A percentile compares a stretch with the other conserved stretches of the same genome.
Conservation (phyloP, 2,329 filamentous ascomycete genomes). For the Paecilomyces formosus region DNA sequence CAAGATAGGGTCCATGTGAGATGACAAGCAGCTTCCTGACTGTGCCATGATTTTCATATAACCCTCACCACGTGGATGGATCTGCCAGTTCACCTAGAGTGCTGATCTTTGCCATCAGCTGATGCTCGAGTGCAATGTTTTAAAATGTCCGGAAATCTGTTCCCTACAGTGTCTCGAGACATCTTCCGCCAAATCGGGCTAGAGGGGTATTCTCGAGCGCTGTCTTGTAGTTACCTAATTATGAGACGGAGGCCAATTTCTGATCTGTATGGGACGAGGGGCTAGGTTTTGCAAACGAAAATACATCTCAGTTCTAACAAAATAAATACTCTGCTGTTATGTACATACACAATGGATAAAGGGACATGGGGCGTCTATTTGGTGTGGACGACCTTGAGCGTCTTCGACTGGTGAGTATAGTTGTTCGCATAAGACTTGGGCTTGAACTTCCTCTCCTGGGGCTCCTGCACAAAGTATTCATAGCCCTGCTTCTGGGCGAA, state of each 20-base stretch:
- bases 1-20: not conserved
- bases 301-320: not conserved
- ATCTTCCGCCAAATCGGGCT: not conserved
- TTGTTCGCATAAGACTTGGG: slow-evolving; percentile 97
- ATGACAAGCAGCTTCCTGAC: not conserved
- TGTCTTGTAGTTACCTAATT: not conserved
- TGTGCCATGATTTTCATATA: not conserved
- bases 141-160: not conserved
- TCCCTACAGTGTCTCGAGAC: not conserved
- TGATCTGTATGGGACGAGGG: not conserved
- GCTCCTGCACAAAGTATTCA: slow-evolving; percentile 97
- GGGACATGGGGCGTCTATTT: slow-evolving; percentile 50
- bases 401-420: slow-evolving; percentile 76
- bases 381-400: slow-evolving; percentile 79
- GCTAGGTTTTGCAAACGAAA: not conserved
- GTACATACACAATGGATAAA: slow-evolving; percentile 29
- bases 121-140: not conserved
- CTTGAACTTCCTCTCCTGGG: slow-evolving; percentile 74
- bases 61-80: not conserved
- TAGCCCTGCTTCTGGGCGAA: slow-evolving; percentile 99
- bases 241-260: not conserved
- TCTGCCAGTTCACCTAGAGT: not conserved
- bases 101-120: not conserved
- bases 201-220: not conserved
- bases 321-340: slow-evolving; percentile 22